Evolutionary conservation across 2,329 filamentous ascomycete genomes (phyloP).

Genomic region (Pyrenochaeta sp.): DNA sequence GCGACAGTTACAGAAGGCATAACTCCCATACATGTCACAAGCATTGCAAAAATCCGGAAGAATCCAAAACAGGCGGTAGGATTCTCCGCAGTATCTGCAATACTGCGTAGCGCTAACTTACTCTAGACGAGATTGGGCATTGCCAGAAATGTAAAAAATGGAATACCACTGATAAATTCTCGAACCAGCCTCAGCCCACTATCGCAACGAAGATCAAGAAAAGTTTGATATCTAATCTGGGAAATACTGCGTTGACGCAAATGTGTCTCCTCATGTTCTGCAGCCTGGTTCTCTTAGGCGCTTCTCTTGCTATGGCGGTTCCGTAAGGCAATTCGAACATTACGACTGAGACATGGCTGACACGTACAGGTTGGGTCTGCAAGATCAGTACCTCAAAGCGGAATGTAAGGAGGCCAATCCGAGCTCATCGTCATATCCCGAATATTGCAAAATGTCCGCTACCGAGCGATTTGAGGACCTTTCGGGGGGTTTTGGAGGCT

Average conservation of each 20-base stretch:
- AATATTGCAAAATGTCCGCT: constrained; percentile 11
- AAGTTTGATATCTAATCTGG: constrained; percentile 39
- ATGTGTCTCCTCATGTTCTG: constrained; percentile 37
- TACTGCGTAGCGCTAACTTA: background rate
- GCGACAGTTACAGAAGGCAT: constrained; percentile 32
- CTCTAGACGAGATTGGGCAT: constrained; percentile 39
- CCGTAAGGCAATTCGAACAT: constrained; percentile 8
- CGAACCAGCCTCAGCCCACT: constrained; percentile 34
- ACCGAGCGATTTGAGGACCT: constrained; percentile 14
- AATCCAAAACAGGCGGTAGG: constrained; percentile 31
- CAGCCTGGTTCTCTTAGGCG: constrained; percentile 27
- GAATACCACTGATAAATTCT: constrained; percentile 30
- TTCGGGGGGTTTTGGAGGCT: constrained; percentile 36
- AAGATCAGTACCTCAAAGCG: constrained; percentile 8
- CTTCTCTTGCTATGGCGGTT: constrained; percentile 29
- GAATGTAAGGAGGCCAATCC: constrained; percentile 7
- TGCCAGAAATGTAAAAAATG: constrained; percentile 44
- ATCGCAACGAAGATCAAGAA: constrained; percentile 45
- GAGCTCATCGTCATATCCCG: background rate
- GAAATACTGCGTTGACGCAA: constrained; percentile 41
- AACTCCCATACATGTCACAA: constrained; percentile 41
- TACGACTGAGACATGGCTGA: background rate
- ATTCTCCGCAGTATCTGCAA: background rate
- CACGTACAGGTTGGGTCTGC: constrained; percentile 2
- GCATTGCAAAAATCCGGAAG: constrained; percentile 34